phyloP scores from a whole-genome alignment of 2,329 filamentous ascomycete genomes.

The Neofusicoccum laricinum region DNA sequence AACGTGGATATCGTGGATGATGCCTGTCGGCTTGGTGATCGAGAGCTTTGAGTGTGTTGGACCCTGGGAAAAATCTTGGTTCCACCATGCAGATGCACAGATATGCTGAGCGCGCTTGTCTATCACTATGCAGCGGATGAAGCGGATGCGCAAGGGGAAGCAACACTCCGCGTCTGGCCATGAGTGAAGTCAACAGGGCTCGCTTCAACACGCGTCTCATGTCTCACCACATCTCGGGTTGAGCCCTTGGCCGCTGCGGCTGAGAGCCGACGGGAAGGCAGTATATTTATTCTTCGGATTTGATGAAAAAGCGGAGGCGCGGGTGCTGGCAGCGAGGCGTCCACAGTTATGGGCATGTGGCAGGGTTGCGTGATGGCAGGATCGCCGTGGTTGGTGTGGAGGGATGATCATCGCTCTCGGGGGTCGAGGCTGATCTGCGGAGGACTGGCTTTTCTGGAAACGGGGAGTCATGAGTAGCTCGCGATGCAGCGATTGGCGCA shows the following conservation, averaged over 20 bases:
- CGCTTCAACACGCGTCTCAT: conserved; percentile 11
- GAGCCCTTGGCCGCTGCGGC: background rate
- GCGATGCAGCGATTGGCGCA: background rate
- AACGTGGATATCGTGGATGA: conserved; percentile 7
- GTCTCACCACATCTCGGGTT: conserved; percentile 1
- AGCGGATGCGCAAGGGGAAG: background rate
- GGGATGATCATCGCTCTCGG: conserved; percentile 1
- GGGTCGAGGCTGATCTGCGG: conserved; percentile 4
- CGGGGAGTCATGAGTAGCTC: background rate
- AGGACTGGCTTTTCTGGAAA: conserved; percentile 8
- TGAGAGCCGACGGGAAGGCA: background rate
- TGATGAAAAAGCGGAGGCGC: background rate
- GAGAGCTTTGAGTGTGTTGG: background rate
- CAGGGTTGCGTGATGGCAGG: background rate
- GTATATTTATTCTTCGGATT: background rate
- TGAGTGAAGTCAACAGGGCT: background rate
- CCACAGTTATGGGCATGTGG: background rate
- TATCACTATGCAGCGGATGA: background rate
- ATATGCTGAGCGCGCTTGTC: background rate
- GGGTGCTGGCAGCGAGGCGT: background rate
- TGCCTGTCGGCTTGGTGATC: background rate
- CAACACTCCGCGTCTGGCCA: background rate
- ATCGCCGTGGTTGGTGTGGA: conserved; percentile 8
- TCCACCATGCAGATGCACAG: background rate
- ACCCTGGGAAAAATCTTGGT: background rate